A percentile compares a stretch with the other conserved stretches of the same genome.
Evolutionary conservation across 2,329 filamentous ascomycete species (phyloP).

Genomic region (Fusarium metavorans): DNA sequence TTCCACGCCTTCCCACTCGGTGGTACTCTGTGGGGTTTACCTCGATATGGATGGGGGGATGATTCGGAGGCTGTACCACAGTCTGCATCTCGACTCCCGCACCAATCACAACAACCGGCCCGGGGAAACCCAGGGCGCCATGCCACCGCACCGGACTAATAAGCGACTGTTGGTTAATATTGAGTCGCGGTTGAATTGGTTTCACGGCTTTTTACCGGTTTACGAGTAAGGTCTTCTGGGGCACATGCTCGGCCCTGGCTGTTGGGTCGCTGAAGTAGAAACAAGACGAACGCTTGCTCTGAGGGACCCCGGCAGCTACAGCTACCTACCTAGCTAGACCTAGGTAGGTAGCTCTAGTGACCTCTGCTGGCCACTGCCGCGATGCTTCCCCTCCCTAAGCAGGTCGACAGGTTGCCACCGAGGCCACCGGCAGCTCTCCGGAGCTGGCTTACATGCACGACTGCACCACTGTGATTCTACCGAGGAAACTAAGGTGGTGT

Average conservation of each 20-base stretch:
- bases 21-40: slow-evolving; percentile 44
- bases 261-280: slow-evolving; percentile 5
- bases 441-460: slow-evolving; percentile 30
- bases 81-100: slow-evolving; percentile 46
- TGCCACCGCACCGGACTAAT: slow-evolving; percentile 38
- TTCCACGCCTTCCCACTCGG: slow-evolving; percentile 33
- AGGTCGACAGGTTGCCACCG: neutral
- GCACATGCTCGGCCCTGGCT: slow-evolving; percentile 26
- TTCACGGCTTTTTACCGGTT: slow-evolving; percentile 33
- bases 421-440: slow-evolving; percentile 35
- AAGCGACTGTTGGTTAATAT: slow-evolving; percentile 34
- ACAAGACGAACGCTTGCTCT: slow-evolving; percentile 16
- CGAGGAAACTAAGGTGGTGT: slow-evolving; percentile 34
- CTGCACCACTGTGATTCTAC: slow-evolving; percentile 37
- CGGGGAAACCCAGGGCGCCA: slow-evolving; percentile 36
- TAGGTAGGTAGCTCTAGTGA: neutral
- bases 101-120: slow-evolving; percentile 43
- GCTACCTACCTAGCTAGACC: neutral
- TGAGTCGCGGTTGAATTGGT: slow-evolving; percentile 35
- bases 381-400: slow-evolving; percentile 2
- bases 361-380: slow-evolving; percentile 8
- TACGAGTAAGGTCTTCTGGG: slow-evolving; percentile 26
- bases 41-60: slow-evolving; percentile 29
- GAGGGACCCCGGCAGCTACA: slow-evolving; percentile 20
- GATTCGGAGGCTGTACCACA: slow-evolving; percentile 39